Evolutionary conservation across 2,329 filamentous ascomycete species (phyloP), one percentile per base, ranked within the genome.

Genomic region (Colletotrichum tanaceti): DNA sequence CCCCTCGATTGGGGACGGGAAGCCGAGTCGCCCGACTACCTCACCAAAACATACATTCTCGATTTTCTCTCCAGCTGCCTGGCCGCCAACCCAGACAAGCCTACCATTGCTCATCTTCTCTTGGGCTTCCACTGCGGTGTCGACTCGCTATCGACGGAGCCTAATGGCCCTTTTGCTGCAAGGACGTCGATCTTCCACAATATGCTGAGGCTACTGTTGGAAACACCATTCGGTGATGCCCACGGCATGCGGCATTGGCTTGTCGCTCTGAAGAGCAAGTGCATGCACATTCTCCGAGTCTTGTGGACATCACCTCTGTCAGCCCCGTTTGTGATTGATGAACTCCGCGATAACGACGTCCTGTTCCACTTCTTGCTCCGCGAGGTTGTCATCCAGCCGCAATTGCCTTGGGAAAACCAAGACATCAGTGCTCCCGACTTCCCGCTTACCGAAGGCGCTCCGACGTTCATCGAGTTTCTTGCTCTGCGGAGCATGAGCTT

Each of bases 31-130:
- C 86, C 92, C 0, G 89, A 89, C 68, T 97, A 96, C 77, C 82
- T 91, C 66, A 92, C 94, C 76, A 97, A 98, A 78, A 84, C 93
- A 61, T 91, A 91, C 68, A 90, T 98, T 24, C 85, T 99, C 6
- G 91, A 95, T 71, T 95, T 99, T 74, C 82, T 99, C 44, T 91
- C 93, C 73, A 88, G 90, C 63, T 97, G 93, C 75, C 85, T 99
- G 3, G 86, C 87, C 62, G 89, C 91, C 41, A 91, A 90, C 32
- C 90, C 92, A 1, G 87, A 91, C 73, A 88, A 90, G 73, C 94
- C 96, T 5, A 97, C 91, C 2, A 90, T 99, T 72, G 96, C 95
- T 0, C 97, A 99, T 78, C 85, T 97, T 53, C 83, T 99, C 2
- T 88, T 99, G 5, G 96, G 96, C 0, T 98, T 99, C 77, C 87